Evolutionary conservation across 2,329 filamentous ascomycete genomes (phyloP), one percentile per base, ranked within the genome.

Genomic region (Xylaria multiplex): DNA sequence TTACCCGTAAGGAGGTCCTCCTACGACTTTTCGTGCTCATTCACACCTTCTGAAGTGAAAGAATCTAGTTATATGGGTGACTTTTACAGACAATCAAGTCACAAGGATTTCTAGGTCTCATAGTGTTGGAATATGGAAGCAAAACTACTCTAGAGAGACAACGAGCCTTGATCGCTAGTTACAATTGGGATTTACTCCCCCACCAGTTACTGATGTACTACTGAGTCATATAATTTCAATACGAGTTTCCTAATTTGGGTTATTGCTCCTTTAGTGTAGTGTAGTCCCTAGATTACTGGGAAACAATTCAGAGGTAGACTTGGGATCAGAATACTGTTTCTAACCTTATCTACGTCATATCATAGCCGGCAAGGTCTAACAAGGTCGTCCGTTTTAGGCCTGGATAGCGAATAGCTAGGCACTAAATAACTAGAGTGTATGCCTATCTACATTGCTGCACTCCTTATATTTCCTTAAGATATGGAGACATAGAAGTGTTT

Each of bases 21-120:
- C 22, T n/a, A 42, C 19, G 45, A n/a, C 37, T 37, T 7, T n/a
- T 14, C 3, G 13, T 48, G 48, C 48, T 55, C 49, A 13, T 30
- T 59, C 54, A 37, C 6, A 32, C 8, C 49, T 52, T 43, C 8
- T 46, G 43, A 48, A 8, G 30, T 50, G 43, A 67, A 65, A 65
- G 62, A 35, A 52, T 49, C 16, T 4, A 37, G 58, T 67, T 48
- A 48, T 9, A 13, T 11, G 1, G 30, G 22, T n/a, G 24, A 68
- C 54, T 14, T 37, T 2, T 9, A 16, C 22, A 7, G 35, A 40
- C 6, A 49, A 13, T 3, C 2, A 48, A 19, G 48, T 27, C 45
- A 56, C 60, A 49, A 14, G n/a, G 13, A 1, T 45, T 59, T 59
- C 37, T 13, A 48, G 11, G 19, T 9, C 2, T 37, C 6, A 4